Evolutionary conservation across 164 flowering plant genomes (phyloP), one percentile per base, ranked within the genome.

Genomic region (Macadamia tetraphylla): DNA sequence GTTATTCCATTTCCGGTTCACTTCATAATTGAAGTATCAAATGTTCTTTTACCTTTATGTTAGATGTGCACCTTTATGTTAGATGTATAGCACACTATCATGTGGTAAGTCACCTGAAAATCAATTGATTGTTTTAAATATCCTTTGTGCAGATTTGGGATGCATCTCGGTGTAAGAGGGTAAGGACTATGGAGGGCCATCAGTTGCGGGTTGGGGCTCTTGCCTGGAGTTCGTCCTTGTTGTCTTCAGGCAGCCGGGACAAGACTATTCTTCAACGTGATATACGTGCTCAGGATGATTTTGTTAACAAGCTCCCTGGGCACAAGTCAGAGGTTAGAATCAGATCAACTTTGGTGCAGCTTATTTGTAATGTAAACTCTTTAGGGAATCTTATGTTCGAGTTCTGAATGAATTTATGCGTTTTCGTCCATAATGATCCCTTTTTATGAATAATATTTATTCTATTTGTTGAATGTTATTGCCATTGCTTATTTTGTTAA

Each of bases 141-240:
- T n/a, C 43, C 51, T 68, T 58, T 68, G 11, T 80, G 67, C 74
- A 95, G 99, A 81, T 95, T 58, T 95, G 98, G 99, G 99, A 95
- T 84, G 94, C 96, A 76, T 78, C 98, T 71, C 88, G 88, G 60
- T 92, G 96, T 74, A 87, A 71, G 81, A 86, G 78, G 71, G 75
- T 92, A 32, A 87, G 96, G 78, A 92, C 92, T 29, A 92, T 95
- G 99, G 97, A 89, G 68, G 94, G 98, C 15, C 99, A 95, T 81
- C 81, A 96, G 12, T 66, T 86, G 69, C 88, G 94, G 62, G 94
- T 92, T 76, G 99, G 98, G 58, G 92, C 99, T 46, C 82, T 95
- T 64, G 91, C 98, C 59, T 95, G 98, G 99, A 92, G 92, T 77
- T 82, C 98, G 65, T 79, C 94, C 7, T 9, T 87, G 58, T 67